phyloP scores from a whole-genome alignment of 495 filamentous ascomycete species.

The Neohortaea acidophila region DNA sequence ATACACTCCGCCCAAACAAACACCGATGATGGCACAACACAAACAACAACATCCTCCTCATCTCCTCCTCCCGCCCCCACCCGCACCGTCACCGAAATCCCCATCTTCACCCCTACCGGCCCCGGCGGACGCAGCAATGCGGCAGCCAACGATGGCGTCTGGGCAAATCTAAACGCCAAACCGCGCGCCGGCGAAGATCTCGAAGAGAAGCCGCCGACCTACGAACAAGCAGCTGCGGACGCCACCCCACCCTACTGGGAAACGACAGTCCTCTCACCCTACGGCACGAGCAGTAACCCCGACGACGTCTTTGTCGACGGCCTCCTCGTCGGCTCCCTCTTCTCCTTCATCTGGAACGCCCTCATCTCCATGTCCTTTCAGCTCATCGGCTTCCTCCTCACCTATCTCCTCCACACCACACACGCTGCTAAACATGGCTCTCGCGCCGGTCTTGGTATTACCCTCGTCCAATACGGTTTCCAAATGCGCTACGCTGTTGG shows the following conservation, averaged over 20 bases:
- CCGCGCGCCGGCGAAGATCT: conserved; percentile 73
- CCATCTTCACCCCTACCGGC: conserved; percentile 29
- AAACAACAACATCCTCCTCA: conserved; percentile 9
- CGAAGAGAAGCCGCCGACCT: conserved; percentile 90
- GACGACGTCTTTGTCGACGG: conserved; percentile 97
- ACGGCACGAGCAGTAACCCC: conserved; percentile 40
- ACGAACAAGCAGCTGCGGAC: conserved; percentile 96
- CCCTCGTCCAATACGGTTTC: conserved; percentile 92
- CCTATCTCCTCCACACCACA: conserved; percentile 92
- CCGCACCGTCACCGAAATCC: conserved; percentile 39
- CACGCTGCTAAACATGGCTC: conserved; percentile 97
- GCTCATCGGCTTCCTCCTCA: conserved; percentile 90
- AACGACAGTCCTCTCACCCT: conserved; percentile 89
- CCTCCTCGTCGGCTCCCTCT: conserved; percentile 85
- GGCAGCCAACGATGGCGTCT: conserved; percentile 73
- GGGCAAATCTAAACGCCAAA: conserved; percentile 86
- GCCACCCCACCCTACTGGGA: conserved; percentile 97
- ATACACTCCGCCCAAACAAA: conserved; percentile 53
- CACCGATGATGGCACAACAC: conserved; percentile 28
- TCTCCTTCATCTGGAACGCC: conserved; percentile 94
- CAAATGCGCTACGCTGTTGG: conserved; percentile 52
- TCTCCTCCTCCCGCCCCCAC: conserved; percentile 17
- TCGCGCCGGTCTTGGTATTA: conserved; percentile 83
- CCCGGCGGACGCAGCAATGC: conserved; percentile 38
- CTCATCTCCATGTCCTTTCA: conserved; percentile 99